Conservation (phyloP, 129 eudicot species). For the Artemisia argyi region DNA sequence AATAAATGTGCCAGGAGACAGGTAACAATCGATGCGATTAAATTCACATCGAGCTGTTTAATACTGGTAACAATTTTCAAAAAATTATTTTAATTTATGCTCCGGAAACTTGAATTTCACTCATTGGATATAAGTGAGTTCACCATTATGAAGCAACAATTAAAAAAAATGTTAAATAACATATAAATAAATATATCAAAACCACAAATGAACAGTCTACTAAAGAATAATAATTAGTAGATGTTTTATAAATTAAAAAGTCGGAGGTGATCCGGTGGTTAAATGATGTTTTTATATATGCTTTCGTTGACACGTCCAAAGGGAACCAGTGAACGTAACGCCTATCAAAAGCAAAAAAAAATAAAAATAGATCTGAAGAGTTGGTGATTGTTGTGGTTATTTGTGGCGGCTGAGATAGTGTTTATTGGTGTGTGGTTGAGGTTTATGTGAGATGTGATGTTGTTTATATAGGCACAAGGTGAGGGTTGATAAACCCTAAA, state of each 20-base stretch:
- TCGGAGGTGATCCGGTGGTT: slow-evolving; percentile 18
- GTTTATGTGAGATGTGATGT: too few species aligned
- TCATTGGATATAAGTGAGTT: slow-evolving; percentile 16
- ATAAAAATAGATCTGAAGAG: not conserved
- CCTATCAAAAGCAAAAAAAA: slow-evolving; percentile 61
- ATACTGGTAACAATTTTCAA: slow-evolving; percentile 23
- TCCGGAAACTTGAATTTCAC: slow-evolving; percentile 39
- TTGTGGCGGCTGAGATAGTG: too few species aligned
- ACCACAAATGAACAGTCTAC: slow-evolving; percentile 22
- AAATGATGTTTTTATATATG: slow-evolving; percentile 41
- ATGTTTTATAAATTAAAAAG: not conserved
- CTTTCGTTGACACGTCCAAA: slow-evolving; percentile 76
- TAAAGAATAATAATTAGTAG: slow-evolving; percentile 9
- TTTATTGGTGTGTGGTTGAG: too few species aligned
- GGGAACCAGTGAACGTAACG: slow-evolving; percentile 64
- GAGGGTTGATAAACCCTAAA: too few species aligned
- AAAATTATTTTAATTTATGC: slow-evolving; percentile 22
- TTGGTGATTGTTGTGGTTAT: too few species aligned
- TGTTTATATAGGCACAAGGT: too few species aligned
- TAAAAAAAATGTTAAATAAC: not conserved
- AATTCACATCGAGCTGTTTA: slow-evolving; percentile 29
- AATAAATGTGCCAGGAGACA: slow-evolving; percentile 31
- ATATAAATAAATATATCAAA: slow-evolving; percentile 5
- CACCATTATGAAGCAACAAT: slow-evolving; percentile 40
- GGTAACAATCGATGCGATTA: slow-evolving; percentile 30